Conservation (phyloP, 1,139 yeast species). For the Scheffersomyces parashehatae region DNA sequence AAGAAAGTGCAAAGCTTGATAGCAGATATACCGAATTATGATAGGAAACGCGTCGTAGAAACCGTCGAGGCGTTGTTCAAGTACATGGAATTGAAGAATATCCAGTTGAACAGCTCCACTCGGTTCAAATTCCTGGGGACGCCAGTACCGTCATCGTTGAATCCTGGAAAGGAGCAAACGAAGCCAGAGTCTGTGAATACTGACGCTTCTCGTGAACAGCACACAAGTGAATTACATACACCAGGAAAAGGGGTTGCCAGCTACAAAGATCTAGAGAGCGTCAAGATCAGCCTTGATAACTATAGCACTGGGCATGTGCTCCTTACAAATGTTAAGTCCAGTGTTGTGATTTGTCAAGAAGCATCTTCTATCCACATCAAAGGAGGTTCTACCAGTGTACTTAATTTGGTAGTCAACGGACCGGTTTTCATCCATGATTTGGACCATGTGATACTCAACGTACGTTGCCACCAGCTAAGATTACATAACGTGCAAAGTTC, state of each 20-base stretch:
- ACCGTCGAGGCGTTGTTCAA: constrained; percentile 17
- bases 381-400: constrained; percentile 16
- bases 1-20: constrained; percentile 3
- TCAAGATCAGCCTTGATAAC: neutral
- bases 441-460: constrained; percentile 21
- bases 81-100: constrained; percentile 18
- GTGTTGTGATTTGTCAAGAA: neutral
- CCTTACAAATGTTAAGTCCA: neutral
- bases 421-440: constrained; percentile 33
- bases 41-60: constrained; percentile 15
- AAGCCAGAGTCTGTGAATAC: too few relatives aligned
- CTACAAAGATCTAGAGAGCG: too few relatives aligned
- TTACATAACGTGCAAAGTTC: constrained; percentile 31
- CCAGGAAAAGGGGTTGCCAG: too few relatives aligned
- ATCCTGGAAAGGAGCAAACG: too few relatives aligned
- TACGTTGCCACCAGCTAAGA: constrained; percentile 43
- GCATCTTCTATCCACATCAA: constrained; percentile 25
- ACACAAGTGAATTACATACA: too few relatives aligned
- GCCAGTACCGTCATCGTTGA: constrained; percentile 17
- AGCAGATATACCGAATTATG: constrained; percentile 12
- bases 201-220: too few relatives aligned
- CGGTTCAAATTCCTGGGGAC: constrained; percentile 28
- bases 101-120: constrained; percentile 12
- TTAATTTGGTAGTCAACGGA: constrained; percentile 28
- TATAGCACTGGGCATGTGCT: neutral